Evolutionary conservation across 169 alveolate genomes (phyloP).

Genomic region (Cryptosporidium ryanae): DNA sequence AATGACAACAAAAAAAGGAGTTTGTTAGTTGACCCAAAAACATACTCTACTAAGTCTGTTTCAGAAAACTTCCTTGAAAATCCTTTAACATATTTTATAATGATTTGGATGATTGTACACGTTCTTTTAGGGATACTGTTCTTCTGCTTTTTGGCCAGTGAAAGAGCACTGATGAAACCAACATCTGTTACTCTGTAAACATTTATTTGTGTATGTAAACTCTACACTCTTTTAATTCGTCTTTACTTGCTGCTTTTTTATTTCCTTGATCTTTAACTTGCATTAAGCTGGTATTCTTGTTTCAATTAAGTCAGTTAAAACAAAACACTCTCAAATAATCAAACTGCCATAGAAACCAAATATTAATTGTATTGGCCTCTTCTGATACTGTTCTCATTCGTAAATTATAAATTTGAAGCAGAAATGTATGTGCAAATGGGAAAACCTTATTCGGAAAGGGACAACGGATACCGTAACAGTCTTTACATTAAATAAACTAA

Average conservation of each 20-base stretch:
- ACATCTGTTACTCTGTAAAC: conserved; percentile 41
- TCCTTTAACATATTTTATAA: conserved; percentile 44
- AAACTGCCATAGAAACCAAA: too few relatives aligned
- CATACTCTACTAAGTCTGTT: conserved; percentile 38
- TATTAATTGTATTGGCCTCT: too few relatives aligned
- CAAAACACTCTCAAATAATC: too few relatives aligned
- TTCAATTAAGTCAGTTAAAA: too few relatives aligned
- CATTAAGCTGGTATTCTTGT: too few relatives aligned
- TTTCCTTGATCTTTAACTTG: background rate
- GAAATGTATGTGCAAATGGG: too few relatives aligned
- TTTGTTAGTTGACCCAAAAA: conserved; percentile 3
- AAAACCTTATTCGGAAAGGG: too few relatives aligned
- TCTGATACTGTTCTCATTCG: too few relatives aligned
- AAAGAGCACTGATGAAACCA: conserved; percentile 61
- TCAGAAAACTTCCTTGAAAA: conserved; percentile 31
- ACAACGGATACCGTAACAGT: too few relatives aligned
- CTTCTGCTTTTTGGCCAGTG: conserved; percentile 61
- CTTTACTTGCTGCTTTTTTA: background rate
- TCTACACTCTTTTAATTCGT: background rate
- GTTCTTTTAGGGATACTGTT: conserved; percentile 44
- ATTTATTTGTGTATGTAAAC: background rate
- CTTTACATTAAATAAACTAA: too few relatives aligned
- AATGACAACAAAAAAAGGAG: background rate
- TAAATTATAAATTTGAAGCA: too few relatives aligned
- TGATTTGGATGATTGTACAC: conserved; percentile 64